Percentiles rank a stretch among this genome's conserved stretches.
phyloP scores from a whole-genome alignment of 257 asterid genomes.

The Striga asiatica region DNA sequence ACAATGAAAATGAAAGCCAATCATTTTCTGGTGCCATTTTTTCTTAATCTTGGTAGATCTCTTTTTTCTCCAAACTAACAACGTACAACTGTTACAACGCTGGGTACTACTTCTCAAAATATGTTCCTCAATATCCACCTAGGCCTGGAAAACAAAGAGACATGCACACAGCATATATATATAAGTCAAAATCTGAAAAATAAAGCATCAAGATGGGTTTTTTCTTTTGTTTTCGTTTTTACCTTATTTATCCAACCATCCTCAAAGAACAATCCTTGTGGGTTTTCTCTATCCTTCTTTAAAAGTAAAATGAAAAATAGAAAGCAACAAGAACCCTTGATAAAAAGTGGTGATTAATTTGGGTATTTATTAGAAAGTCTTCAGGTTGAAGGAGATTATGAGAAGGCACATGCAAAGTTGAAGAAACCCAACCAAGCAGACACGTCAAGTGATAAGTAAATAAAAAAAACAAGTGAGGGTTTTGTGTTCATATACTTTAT shows the following conservation, averaged over 20 bases:
- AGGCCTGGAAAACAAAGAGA: not conserved
- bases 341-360: no score
- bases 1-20: slow-evolving; percentile 82
- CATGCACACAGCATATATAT: not conserved
- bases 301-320: no score
- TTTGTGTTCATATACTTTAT: not conserved
- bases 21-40: slow-evolving; percentile 69
- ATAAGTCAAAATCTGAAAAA: no score
- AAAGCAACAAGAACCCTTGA: no score
- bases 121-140: not conserved
- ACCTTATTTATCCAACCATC: no score
- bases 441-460: not conserved
- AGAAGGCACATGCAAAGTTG: slow-evolving; percentile 27
- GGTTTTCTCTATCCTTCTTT: no score
- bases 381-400: not conserved
- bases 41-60: not conserved
- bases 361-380: not conserved
- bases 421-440: slow-evolving; percentile 5
- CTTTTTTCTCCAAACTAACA: not conserved
- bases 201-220: no score
- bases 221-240: no score
- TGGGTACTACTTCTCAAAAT: not conserved
- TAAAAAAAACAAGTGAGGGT: slow-evolving; percentile 1
- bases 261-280: no score
- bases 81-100: not conserved